Evolutionary conservation across 139 green algal species (phyloP), one percentile per base, ranked within the genome.

Genomic region (Chlamydomonas asymmetrica): DNA sequence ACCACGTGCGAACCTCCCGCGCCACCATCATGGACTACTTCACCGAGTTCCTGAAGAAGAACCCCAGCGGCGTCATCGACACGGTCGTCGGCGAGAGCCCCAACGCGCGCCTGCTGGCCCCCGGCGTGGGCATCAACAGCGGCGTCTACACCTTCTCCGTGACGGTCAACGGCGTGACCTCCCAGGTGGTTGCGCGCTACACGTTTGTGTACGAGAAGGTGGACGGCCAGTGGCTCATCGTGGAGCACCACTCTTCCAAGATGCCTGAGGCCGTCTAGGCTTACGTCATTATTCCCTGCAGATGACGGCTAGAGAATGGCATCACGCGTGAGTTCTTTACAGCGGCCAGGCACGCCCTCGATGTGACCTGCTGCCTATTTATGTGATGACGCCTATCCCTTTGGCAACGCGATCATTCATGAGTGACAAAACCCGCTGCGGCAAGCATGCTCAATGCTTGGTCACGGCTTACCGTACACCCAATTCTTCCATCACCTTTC

Each of bases 121-220:
- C 66, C 66, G 25, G 34, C 25, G 66, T 73, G 25, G 57, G 35
- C 68, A 38, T 60, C 49, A 75, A 75, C 68, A 50, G 22, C 0
- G 68, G 68, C 37, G 65, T 62, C 50, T 75, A 75, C 50, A 49
- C 31, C 6, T 75, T 75, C 50, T 20, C 20, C 10, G 35, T 67
- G 37, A 48, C 34, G 9, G 9, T 5, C 37, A 32, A 48, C 61
- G 61, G 61, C 22, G 16, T 3, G 35, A 5, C 3, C 35, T 22
- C 32, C 5, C 20, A 50, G 9, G 50, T 75, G 0, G 34, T 13
- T 5, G 48, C 49, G 1, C 68, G 68, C 49, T 75, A 45, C 50
- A 75, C 68, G 32, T 75, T 56, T 34, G 68, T 75, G 68, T 75
- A 75, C 50, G 48, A 65, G 49, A 63, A 45, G 37, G 18, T 54